Percentiles rank a stretch among this genome's conserved stretches.
phyloP scores from a whole-genome alignment of 2,329 filamentous ascomycete genomes.

The Blastomyces parvus region DNA sequence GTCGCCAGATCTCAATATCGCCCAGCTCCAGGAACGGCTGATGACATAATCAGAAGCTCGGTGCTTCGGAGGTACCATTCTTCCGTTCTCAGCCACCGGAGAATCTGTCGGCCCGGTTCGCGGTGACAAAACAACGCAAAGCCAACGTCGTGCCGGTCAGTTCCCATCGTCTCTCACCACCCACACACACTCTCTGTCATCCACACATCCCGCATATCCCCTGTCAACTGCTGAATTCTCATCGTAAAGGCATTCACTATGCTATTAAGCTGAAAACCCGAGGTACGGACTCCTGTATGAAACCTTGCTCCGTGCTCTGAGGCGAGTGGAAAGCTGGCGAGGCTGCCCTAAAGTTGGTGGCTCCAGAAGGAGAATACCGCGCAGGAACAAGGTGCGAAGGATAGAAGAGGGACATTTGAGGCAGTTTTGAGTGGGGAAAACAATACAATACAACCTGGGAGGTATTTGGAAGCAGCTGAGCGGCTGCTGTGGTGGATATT shows the following conservation, averaged over 20 bases:
- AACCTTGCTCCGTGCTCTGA: slow-evolving; percentile 22
- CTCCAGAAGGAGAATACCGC: slow-evolving; percentile 10
- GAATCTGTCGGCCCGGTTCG: slow-evolving; percentile 5
- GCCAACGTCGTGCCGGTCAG: not conserved
- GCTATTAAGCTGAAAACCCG: slow-evolving; percentile 25
- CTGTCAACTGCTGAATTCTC: slow-evolving; percentile 11
- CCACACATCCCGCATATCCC: slow-evolving; percentile 14
- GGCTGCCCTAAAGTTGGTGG: not conserved
- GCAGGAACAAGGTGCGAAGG: slow-evolving; percentile 8
- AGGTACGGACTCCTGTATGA: slow-evolving; percentile 29
- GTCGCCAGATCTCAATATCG: slow-evolving; percentile 8
- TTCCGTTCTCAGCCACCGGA: not conserved
- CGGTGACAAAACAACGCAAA: slow-evolving; percentile 11
- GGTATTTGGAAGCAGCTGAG: not conserved
- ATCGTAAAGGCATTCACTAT: slow-evolving; percentile 34
- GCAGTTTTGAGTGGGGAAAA: not conserved
- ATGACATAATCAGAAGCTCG: slow-evolving; percentile 5
- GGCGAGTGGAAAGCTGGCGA: slow-evolving; percentile 17
- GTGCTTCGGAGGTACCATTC: not conserved
- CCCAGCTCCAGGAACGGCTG: not conserved
- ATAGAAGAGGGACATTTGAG: slow-evolving; percentile 5
- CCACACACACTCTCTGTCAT: not conserved
- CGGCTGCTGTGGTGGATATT: slow-evolving; percentile 8
- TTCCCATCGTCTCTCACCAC: not conserved
- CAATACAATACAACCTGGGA: slow-evolving; percentile 6